Percentiles rank a stretch among this genome's conserved stretches.
These are phyloP conservation scores for Deinandra increscens DNA, from an alignment of 129 eudicot species.

Conservation along the genomic window DNA sequence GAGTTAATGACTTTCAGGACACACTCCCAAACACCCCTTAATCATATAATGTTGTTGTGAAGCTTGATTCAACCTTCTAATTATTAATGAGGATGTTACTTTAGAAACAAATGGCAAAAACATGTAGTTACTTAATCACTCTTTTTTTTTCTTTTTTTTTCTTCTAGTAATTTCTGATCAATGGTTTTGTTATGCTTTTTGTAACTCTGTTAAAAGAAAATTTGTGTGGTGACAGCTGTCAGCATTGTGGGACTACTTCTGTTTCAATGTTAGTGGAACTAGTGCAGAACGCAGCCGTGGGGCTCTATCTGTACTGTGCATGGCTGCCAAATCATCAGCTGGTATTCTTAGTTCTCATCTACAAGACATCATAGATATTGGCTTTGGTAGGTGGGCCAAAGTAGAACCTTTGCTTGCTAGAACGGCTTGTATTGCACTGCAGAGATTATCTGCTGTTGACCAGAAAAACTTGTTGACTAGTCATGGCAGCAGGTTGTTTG, in stretches of 20 bases:
- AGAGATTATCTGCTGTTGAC: constrained; percentile 77
- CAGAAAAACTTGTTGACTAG: constrained; percentile 64
- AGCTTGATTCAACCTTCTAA: background rate
- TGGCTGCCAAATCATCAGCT: constrained; percentile 93
- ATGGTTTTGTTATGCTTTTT: background rate
- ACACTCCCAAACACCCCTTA: background rate
- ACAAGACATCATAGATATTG: constrained; percentile 93
- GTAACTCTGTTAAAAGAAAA: background rate
- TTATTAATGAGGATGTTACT: background rate
- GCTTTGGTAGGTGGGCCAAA: constrained; percentile 99
- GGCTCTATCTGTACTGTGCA: constrained; percentile 76
- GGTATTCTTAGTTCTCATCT: constrained; percentile 78
- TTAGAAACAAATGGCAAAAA: background rate
- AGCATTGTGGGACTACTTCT: constrained; percentile 94
- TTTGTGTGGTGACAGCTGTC: constrained; percentile 54
- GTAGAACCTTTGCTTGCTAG: constrained; percentile 97
- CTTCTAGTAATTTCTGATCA: background rate
- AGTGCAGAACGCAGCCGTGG: constrained; percentile 93
- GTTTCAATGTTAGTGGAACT: constrained; percentile 81
- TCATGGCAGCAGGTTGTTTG: constrained; percentile 74
- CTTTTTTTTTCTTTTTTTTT: background rate
- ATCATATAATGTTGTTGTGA: background rate
- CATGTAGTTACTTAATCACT: background rate
- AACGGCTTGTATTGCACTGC: constrained; percentile 85
- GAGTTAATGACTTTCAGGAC: background rate